Percentiles rank a stretch among this genome's conserved stretches.
Evolutionary conservation across 148 eudicot species (phyloP).

Genomic region (Dysphania ambrosioides): DNA sequence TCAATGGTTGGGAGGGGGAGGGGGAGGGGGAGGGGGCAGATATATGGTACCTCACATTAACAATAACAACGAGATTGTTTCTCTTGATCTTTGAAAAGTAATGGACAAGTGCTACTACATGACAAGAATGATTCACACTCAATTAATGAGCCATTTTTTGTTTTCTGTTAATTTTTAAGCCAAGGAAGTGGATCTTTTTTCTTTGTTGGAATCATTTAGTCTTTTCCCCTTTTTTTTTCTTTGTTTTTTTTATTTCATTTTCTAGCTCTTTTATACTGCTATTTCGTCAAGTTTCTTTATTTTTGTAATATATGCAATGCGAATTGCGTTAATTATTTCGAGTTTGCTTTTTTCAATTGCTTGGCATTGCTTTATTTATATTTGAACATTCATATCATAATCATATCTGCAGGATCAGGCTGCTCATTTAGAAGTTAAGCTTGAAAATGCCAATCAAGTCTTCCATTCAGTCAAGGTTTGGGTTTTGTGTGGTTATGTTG

Average conservation of each 20-base stretch:
- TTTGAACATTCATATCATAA: not conserved
- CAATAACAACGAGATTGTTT: not conserved
- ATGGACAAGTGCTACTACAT: not conserved
- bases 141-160: not conserved
- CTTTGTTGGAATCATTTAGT: not conserved
- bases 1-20: not conserved
- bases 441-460: constrained; percentile 57
- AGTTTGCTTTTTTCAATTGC: not conserved
- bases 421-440: constrained; percentile 55
- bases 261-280: too few relatives aligned
- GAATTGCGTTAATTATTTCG: not conserved
- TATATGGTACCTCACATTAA: not conserved
- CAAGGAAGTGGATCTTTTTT: not conserved
- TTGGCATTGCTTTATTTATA: not conserved
- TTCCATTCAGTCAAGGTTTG: constrained; percentile 82
- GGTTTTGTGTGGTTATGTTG: not conserved
- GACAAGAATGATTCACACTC: not conserved
- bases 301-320: not conserved
- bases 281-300: too few relatives aligned
- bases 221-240: not conserved
- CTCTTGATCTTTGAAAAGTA: not conserved
- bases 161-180: not conserved
- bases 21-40: not conserved
- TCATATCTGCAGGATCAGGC: constrained; percentile 52
- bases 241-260: too few relatives aligned